Conservation (phyloP, 495 filamentous ascomycete genomes). For the Lophium mytilinum region DNA sequence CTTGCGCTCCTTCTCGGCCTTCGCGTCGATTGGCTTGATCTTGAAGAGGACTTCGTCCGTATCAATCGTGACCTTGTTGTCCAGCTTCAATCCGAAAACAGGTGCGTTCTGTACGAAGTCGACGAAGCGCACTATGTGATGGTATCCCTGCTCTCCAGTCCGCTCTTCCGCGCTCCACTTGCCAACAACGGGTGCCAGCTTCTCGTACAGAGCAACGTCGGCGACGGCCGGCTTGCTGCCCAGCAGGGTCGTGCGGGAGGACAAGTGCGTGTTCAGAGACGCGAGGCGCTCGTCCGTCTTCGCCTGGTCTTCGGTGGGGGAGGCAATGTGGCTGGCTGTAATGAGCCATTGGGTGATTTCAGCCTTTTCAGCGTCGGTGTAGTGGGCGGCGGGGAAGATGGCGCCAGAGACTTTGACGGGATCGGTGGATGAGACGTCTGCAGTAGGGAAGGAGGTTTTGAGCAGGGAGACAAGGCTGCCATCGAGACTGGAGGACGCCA, state of each 20-base stretch:
- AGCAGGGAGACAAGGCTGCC: constrained; percentile 47
- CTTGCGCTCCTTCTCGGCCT: constrained; percentile 50
- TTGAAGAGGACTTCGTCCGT: constrained; percentile 65
- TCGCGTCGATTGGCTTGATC: constrained; percentile 40
- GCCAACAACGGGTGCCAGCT: constrained; percentile 68
- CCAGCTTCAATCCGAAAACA: constrained; percentile 62
- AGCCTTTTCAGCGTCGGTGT: constrained; percentile 66
- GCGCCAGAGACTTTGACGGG: constrained; percentile 44
- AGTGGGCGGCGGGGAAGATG: constrained; percentile 61
- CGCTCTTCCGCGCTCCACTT: constrained; percentile 79
- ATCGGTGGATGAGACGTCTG: constrained; percentile 41
- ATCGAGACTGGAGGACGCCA: constrained; percentile 47
- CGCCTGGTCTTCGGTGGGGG: constrained; percentile 48
- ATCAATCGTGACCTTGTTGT: constrained; percentile 76
- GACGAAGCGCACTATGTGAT: constrained; percentile 83
- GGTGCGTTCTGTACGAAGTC: constrained; percentile 92
- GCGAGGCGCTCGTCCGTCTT: constrained; percentile 49
- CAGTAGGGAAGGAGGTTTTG: constrained; percentile 45
- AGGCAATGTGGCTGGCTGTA: constrained; percentile 60
- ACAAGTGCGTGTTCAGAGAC: constrained; percentile 75
- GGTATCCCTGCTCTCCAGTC: constrained; percentile 82
- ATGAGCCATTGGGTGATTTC: constrained; percentile 84
- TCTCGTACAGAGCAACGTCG: constrained; percentile 77
- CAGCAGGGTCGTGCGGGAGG: constrained; percentile 79
- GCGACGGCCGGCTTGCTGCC: constrained; percentile 86